Percentiles rank a stretch among this genome's conserved stretches.
Evolutionary conservation across 2,329 filamentous ascomycete species (phyloP).

Genomic region (Pezicula carpinea): DNA sequence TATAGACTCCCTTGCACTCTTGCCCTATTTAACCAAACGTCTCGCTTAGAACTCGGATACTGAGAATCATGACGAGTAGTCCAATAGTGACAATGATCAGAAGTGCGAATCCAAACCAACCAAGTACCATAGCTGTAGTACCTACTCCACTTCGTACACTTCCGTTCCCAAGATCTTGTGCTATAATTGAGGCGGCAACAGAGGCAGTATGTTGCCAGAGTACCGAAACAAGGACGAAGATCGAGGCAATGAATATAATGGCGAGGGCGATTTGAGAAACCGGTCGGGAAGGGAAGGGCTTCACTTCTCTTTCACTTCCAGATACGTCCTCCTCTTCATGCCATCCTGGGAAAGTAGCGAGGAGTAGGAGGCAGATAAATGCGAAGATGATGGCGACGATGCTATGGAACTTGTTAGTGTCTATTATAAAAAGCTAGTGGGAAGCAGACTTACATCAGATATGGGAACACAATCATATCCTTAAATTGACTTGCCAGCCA

Average conservation of each 20-base stretch:
- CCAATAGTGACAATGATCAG: conserved; percentile 95
- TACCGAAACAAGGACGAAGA: conserved; percentile 69
- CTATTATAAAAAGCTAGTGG: not conserved
- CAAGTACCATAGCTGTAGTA: conserved; percentile 92
- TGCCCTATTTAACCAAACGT: conserved; percentile 25
- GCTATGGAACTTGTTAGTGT: conserved; percentile 36
- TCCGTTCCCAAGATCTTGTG: conserved; percentile 88
- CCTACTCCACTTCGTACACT: conserved; percentile 83
- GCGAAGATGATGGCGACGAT: conserved; percentile 98
- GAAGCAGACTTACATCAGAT: conserved; percentile 69
- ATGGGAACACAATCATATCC: conserved; percentile 97
- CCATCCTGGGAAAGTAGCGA: conserved; percentile 97
- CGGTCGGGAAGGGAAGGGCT: conserved; percentile 86
- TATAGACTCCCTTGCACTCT: not conserved
- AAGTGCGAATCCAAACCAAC: conserved; percentile 93
- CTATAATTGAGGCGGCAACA: conserved; percentile 88
- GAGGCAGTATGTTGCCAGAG: conserved; percentile 95
- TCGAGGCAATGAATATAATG: conserved; percentile 77
- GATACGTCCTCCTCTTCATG: conserved; percentile 81
- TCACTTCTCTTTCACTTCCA: conserved; percentile 84
- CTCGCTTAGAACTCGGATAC: conserved; percentile 73
- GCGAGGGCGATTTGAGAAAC: conserved; percentile 91
- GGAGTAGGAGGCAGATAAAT: conserved; percentile 89
- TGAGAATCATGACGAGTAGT: conserved; percentile 92
- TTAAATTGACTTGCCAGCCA: conserved; percentile 98